phyloP scores from a whole-genome alignment of 2,329 filamentous ascomycete genomes.

The Blumeria graminis region DNA sequence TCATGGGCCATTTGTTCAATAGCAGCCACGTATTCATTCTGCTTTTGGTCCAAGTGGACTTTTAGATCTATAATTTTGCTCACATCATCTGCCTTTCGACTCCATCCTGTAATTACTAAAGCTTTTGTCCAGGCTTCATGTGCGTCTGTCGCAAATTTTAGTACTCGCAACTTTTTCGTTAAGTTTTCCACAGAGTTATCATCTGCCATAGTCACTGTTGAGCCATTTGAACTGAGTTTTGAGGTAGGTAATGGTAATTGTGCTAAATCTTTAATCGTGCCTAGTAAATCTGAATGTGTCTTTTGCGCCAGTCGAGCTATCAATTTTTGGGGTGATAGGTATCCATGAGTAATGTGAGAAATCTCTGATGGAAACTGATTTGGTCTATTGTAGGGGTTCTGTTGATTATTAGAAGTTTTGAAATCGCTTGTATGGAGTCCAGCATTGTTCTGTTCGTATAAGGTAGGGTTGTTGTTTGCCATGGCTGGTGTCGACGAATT shows the following conservation, averaged over 20 bases:
- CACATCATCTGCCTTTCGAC: constrained; percentile 51
- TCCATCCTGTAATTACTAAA: constrained; percentile 78
- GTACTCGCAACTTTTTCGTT: constrained; percentile 48
- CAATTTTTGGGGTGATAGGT: constrained; percentile 50
- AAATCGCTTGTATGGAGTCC: too few species aligned
- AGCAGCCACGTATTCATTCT: constrained; percentile 32
- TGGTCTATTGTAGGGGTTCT: too few species aligned
- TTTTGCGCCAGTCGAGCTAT: constrained; percentile 60
- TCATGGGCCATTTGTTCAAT: constrained; percentile 42
- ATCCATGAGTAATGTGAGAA: constrained; percentile 49
- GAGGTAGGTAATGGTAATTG: constrained; percentile 35
- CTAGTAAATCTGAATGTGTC: constrained; percentile 54
- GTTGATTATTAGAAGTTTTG: too few species aligned
- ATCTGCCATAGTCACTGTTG: constrained; percentile 19
- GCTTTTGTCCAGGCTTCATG: constrained; percentile 84
- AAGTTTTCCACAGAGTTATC: constrained; percentile 41
- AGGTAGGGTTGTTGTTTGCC: too few species aligned
- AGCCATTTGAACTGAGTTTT: constrained; percentile 26
- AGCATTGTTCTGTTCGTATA: too few species aligned
- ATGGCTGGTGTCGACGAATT: too few species aligned
- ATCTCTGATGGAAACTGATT: constrained; percentile 37
- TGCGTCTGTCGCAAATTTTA: constrained; percentile 57
- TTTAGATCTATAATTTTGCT: constrained; percentile 76
- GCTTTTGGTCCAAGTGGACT: constrained; percentile 42
- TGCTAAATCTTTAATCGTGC: constrained; percentile 44